A percentile compares a stretch with the other conserved stretches of the same genome.
Conservation (phyloP, 257 asterid genomes). For the Rehmannia glutinosa region DNA sequence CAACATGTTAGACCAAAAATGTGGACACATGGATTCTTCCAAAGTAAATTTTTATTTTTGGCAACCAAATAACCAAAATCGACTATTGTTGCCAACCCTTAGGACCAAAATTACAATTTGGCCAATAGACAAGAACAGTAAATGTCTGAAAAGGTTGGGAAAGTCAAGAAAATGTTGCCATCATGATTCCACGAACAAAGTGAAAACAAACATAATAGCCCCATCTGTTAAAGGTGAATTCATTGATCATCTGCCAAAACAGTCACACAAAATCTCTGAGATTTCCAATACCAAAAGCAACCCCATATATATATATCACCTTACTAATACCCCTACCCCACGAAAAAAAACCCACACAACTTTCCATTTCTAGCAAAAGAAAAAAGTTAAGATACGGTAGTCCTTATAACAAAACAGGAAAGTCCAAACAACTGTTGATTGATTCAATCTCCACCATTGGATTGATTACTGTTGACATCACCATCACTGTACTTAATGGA, state of each 20-base stretch:
- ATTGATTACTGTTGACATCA: neutral
- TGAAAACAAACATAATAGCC: neutral
- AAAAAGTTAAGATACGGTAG: neutral
- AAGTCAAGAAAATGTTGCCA: no score
- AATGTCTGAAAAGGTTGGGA: no score
- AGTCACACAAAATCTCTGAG: neutral
- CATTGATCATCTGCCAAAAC: neutral
- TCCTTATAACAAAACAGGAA: neutral
- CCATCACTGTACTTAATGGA: slow-evolving; percentile 17
- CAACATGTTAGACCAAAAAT: no score
- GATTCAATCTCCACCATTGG: neutral
- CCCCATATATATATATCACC: no score
- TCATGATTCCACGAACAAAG: neutral
- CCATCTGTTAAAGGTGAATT: neutral
- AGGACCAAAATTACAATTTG: no score
- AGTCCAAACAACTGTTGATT: neutral
- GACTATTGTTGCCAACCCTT: no score
- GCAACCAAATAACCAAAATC: no score
- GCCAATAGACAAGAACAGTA: neutral
- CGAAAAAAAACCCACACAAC: no score
- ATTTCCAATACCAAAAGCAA: neutral
- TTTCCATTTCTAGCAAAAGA: no score
- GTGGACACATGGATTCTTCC: no score
- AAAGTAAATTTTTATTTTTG: no score
- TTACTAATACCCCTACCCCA: no score